Conservation (phyloP, 73 alveolate genomes). For the Paramecium sonneborni region DNA sequence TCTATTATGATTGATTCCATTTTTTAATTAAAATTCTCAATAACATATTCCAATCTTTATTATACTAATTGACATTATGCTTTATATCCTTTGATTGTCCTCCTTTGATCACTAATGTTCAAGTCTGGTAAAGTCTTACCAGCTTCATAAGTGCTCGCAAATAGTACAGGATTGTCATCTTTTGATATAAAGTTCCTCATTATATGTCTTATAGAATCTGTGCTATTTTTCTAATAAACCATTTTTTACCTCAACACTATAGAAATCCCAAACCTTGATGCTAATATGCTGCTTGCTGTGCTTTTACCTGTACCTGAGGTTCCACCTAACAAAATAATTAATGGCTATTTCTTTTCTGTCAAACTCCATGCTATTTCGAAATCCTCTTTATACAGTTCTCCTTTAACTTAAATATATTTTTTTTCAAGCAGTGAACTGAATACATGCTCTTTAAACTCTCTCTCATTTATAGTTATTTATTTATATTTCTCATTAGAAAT, state of each 20-base stretch:
- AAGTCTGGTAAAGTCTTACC: slow-evolving; percentile 70
- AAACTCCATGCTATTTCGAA: slow-evolving; percentile 61
- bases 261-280: slow-evolving; percentile 80
- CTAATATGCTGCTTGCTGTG: slow-evolving; percentile 83
- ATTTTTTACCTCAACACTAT: slow-evolving; percentile 67
- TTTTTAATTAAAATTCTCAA: slow-evolving; percentile 68
- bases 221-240: background rate
- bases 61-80: slow-evolving; percentile 74
- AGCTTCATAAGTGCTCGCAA: slow-evolving; percentile 87
- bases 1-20: slow-evolving; percentile 83
- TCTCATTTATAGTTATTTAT: background rate
- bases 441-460: slow-evolving; percentile 13
- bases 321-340: slow-evolving; percentile 82
- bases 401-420: slow-evolving; percentile 63
- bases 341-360: slow-evolving; percentile 52
- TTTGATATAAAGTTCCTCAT: slow-evolving; percentile 81
- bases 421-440: slow-evolving; percentile 2
- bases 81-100: slow-evolving; percentile 80
- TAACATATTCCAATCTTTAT: slow-evolving; percentile 73
- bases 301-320: slow-evolving; percentile 90
- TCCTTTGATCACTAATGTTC: slow-evolving; percentile 69
- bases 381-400: slow-evolving; percentile 57
- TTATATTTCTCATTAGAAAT: background rate
- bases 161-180: slow-evolving; percentile 80
- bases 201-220: slow-evolving; percentile 86